Conservation (phyloP, 2,329 filamentous ascomycete genomes). For the Alternaria alternata region DNA sequence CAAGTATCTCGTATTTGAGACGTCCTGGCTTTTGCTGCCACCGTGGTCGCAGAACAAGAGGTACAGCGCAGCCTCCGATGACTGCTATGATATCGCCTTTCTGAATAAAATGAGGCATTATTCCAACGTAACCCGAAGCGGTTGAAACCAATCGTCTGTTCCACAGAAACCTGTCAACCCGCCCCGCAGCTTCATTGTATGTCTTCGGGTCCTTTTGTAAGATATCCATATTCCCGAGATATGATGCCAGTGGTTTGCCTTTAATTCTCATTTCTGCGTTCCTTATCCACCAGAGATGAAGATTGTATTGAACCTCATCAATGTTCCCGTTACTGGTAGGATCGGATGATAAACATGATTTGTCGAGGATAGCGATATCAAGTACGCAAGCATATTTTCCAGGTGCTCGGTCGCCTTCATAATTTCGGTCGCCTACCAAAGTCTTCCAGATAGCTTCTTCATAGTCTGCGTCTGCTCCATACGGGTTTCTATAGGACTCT, state of each 20-base stretch:
- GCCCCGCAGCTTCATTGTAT: background rate
- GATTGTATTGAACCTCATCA: background rate
- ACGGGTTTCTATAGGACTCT: background rate
- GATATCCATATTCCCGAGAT: background rate
- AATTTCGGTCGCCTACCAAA: background rate
- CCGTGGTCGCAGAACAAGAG: too few relatives aligned
- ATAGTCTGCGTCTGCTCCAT: background rate
- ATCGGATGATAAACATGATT: background rate
- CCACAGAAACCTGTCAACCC: background rate
- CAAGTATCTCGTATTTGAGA: too few relatives aligned
- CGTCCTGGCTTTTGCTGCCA: too few relatives aligned
- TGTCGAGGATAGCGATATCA: background rate
- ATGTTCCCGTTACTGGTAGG: background rate
- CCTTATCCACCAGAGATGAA: background rate
- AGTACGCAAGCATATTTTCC: background rate
- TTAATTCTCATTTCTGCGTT: background rate
- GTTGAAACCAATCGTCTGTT: background rate
- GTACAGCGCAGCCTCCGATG: too few relatives aligned
- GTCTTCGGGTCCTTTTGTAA: background rate
- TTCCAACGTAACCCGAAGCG: too few relatives aligned
- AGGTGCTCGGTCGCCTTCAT: background rate
- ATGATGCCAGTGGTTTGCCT: background rate
- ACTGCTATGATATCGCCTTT: too few relatives aligned
- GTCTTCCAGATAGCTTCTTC: background rate
- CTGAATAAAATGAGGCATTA: too few relatives aligned